Percentiles rank a stretch among this genome's conserved stretches.
Conservation (phyloP, 805 yeast genomes). For the Suhomyces sp. region DNA sequence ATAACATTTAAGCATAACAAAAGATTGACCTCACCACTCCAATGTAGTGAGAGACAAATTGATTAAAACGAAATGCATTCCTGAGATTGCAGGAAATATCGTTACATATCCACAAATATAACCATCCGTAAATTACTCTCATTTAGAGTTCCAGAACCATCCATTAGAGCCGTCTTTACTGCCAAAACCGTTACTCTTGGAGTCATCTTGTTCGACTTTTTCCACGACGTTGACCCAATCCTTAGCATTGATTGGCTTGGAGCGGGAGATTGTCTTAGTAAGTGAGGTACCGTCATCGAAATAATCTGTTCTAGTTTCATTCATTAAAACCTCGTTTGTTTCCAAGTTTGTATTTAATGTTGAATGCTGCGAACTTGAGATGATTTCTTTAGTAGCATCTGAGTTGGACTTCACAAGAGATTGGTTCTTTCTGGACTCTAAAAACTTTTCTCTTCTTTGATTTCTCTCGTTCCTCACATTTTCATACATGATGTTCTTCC, state of each 20-base stretch:
- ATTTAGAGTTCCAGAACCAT: slow-evolving; percentile 25
- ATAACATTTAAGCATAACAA: no score
- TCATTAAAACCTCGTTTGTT: slow-evolving; percentile 27
- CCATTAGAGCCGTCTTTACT: slow-evolving; percentile 10
- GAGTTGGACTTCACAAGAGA: not conserved
- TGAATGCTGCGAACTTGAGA: slow-evolving; percentile 29
- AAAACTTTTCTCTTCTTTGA: slow-evolving; percentile 6
- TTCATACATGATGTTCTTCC: slow-evolving; percentile 59
- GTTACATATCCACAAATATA: no score
- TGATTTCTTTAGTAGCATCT: slow-evolving; percentile 12
- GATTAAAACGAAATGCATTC: no score
- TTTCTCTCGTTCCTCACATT: slow-evolving; percentile 39
- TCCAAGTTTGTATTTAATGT: slow-evolving; percentile 25
- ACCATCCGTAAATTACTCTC: not conserved
- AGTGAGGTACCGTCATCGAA: slow-evolving; percentile 38
- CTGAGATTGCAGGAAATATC: no score
- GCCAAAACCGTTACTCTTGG: slow-evolving; percentile 4
- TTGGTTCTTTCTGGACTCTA: slow-evolving; percentile 1
- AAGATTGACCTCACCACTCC: no score
- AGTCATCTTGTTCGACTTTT: slow-evolving; percentile 14
- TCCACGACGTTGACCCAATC: slow-evolving; percentile 35
- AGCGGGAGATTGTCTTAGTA: slow-evolving; percentile 28
- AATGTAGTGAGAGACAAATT: no score
- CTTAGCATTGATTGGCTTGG: slow-evolving; percentile 33
- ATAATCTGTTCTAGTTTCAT: slow-evolving; percentile 33